Percentiles rank a stretch among this genome's conserved stretches.
Evolutionary conservation across 2,329 filamentous ascomycete genomes (phyloP).

Genomic region (Scopulariopsis brevicaulis): DNA sequence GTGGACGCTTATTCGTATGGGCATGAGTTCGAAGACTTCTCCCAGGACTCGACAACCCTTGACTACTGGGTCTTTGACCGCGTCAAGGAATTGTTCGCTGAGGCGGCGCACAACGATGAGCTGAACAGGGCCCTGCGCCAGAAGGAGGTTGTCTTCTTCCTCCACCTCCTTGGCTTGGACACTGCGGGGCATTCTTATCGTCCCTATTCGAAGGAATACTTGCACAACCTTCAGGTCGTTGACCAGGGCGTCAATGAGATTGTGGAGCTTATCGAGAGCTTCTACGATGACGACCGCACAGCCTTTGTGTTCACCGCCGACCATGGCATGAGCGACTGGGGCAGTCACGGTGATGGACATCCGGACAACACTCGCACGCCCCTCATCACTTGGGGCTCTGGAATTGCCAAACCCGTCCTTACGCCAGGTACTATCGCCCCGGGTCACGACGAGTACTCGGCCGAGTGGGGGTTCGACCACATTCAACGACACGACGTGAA

Average conservation of each 20-base stretch:
- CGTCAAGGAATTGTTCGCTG: constrained; percentile 75
- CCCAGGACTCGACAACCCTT: constrained; percentile 65
- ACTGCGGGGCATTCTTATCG: constrained; percentile 78
- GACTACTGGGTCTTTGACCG: constrained; percentile 95
- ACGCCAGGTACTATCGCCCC: constrained; percentile 44
- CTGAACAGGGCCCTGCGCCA: constrained; percentile 61
- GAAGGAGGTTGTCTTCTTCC: constrained; percentile 87
- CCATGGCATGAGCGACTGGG: constrained; percentile 98
- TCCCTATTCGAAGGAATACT: constrained; percentile 90
- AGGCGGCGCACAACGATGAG: constrained; percentile 67
- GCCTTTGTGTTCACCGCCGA: constrained; percentile 96
- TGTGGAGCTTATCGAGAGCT: constrained; percentile 67
- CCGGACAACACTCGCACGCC: constrained; percentile 95
- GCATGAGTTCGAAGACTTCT: constrained; percentile 83
- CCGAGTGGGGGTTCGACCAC: constrained; percentile 74
- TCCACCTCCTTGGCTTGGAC: constrained; percentile 86
- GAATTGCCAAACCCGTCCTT: constrained; percentile 64
- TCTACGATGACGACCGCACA: constrained; percentile 76
- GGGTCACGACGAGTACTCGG: constrained; percentile 86
- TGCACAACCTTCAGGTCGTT: constrained; percentile 89
- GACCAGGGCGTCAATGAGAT: constrained; percentile 84
- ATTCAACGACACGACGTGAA: constrained; percentile 82
- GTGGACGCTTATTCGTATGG: constrained; percentile 82
- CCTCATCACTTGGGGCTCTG: constrained; percentile 86
- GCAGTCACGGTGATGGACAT: constrained; percentile 96